These are phyloP conservation scores for Suillus americanus DNA, from an alignment of 768 basidiomycete genomes.

Conservation along the genomic window DNA sequence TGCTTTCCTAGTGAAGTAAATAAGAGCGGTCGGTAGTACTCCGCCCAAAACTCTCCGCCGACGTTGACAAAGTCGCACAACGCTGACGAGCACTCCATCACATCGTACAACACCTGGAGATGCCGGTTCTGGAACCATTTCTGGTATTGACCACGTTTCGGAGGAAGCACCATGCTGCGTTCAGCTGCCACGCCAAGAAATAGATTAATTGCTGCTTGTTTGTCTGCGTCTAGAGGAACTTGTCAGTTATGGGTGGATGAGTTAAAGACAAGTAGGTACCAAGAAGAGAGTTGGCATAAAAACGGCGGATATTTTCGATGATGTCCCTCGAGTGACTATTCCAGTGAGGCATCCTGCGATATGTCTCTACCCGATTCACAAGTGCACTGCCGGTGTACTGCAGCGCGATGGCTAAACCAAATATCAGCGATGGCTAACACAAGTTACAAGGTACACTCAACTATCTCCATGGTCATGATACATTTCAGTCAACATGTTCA, in stretches of 20 bases:
- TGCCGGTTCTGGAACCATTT: slow-evolving; percentile 82
- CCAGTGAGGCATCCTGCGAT: slow-evolving; percentile 95
- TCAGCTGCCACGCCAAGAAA: slow-evolving; percentile 76
- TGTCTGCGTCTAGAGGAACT: slow-evolving; percentile 76
- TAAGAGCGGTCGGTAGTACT: slow-evolving; percentile 82
- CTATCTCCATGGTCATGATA: slow-evolving; percentile 97
- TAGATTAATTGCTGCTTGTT: slow-evolving; percentile 96
- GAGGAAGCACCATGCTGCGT: slow-evolving; percentile 46
- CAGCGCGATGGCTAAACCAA: slow-evolving; percentile 73
- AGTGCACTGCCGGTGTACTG: slow-evolving; percentile 97
- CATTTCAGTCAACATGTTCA: slow-evolving; percentile 98
- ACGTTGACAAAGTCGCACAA: slow-evolving; percentile 59
- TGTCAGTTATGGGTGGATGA: slow-evolving; percentile 6
- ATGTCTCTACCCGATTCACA: slow-evolving; percentile 95
- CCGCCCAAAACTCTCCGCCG: slow-evolving; percentile 80
- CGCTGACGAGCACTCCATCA: slow-evolving; percentile 62
- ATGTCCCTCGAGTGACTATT: slow-evolving; percentile 96
- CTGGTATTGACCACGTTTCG: slow-evolving; percentile 70
- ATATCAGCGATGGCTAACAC: slow-evolving; percentile 3
- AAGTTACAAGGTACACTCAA: slow-evolving; percentile 36
- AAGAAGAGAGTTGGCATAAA: slow-evolving; percentile 91
- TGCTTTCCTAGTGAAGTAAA: slow-evolving; percentile 87
- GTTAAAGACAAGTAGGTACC: slow-evolving; percentile 41
- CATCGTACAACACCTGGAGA: slow-evolving; percentile 63
- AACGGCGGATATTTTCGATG: slow-evolving; percentile 91